These are phyloP conservation scores for Arabis hirsuta DNA, from an alignment of 345 rosid genomes.

Conservation along the genomic window DNA sequence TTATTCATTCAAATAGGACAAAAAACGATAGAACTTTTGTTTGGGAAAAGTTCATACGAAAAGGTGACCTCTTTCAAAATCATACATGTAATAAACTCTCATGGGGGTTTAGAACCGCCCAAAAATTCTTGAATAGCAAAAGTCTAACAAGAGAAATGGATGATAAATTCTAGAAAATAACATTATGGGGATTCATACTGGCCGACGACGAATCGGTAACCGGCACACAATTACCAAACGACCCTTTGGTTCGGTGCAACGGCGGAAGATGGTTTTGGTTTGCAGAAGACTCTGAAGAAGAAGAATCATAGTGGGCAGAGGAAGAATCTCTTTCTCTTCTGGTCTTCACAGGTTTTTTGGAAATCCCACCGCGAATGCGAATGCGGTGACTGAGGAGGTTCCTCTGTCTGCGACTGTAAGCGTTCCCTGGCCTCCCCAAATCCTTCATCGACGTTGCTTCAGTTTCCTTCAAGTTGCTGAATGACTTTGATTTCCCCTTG, in stretches of 20 bases:
- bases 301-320: constrained; percentile 33
- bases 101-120: not conserved
- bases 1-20: not conserved
- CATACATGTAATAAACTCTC: not conserved
- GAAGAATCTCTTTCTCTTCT: constrained; percentile 49
- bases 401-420: constrained; percentile 51
- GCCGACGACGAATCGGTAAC: constrained; percentile 54
- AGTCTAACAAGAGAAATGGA: not conserved
- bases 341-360: constrained; percentile 54
- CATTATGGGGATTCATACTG: constrained; percentile 18
- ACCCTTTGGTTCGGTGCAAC: constrained; percentile 42
- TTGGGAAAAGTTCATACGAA: not conserved
- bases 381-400: constrained; percentile 55
- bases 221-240: constrained; percentile 46
- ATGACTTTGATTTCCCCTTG: constrained; percentile 75
- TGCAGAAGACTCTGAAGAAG: constrained; percentile 38
- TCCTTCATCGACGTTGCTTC: constrained; percentile 53
- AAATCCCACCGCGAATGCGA: constrained; percentile 51
- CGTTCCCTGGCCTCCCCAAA: constrained; percentile 64
- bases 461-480: constrained; percentile 52
- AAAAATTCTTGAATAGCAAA: not conserved
- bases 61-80: not conserved
- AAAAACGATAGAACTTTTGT: not conserved
- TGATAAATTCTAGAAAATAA: constrained; percentile 1
- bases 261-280: constrained; percentile 49